phyloP scores from a whole-genome alignment of 805 yeast species.

The Nakazawaea wyomingensis region DNA sequence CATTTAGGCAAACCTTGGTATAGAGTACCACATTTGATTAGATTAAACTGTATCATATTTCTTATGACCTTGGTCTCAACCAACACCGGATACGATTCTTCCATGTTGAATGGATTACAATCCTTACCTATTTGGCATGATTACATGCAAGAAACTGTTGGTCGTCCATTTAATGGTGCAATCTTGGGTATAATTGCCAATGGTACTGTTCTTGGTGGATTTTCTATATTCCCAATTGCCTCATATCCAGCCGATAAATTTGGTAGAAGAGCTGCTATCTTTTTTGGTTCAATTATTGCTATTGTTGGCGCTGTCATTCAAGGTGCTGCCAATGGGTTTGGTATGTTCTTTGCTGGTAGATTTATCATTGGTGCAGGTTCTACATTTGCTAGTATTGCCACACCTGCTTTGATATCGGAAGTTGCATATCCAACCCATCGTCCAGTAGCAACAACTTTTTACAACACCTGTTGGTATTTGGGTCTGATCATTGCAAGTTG shows the following conservation, averaged over 20 bases:
- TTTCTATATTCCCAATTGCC: constrained; percentile 26
- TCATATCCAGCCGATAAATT: constrained; percentile 28
- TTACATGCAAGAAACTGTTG: constrained; percentile 32
- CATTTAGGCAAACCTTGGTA: constrained; percentile 22
- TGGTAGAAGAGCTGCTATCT: constrained; percentile 32
- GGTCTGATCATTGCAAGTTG: constrained; percentile 52
- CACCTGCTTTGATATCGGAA: constrained; percentile 43
- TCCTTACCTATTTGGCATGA: constrained; percentile 34
- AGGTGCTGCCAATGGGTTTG: constrained; percentile 19
- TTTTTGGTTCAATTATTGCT: constrained; percentile 5
- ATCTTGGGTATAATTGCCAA: constrained; percentile 34
- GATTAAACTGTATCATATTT: constrained; percentile 30
- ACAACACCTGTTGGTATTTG: constrained; percentile 45
- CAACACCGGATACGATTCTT: constrained; percentile 42
- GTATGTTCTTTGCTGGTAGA: constrained; percentile 33
- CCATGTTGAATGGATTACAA: constrained; percentile 47
- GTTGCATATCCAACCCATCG: constrained; percentile 38
- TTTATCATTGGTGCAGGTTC: constrained; percentile 39
- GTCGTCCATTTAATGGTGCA: constrained; percentile 35
- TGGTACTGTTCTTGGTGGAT: constrained; percentile 36
- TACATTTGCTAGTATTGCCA: constrained; percentile 30
- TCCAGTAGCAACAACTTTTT: constrained; percentile 32
- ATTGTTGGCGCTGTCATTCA: constrained; percentile 10
- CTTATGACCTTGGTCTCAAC: constrained; percentile 41
- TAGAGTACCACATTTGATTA: constrained; percentile 30